Base-by-base conservation (phyloP, 345 rosid genomes). In the Hypericum androsaemum region DNA sequence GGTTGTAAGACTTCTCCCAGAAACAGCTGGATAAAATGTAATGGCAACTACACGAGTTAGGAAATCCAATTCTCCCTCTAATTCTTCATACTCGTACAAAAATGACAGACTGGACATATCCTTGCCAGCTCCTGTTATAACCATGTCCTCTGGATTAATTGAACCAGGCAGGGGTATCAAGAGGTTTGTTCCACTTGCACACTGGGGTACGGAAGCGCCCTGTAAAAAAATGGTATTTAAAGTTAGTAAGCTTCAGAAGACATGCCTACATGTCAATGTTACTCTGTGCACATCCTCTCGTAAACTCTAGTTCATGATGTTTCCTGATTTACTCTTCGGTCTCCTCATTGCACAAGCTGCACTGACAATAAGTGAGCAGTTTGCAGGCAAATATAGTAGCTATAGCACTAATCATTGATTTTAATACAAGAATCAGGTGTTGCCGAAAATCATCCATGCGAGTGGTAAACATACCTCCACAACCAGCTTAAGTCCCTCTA, bases 91-190 rank as follows among this genome's bases (percentile, higher is more conserved):
- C 74, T 85, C 94, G 64, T 88, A 92, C 60, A 90, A 73, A 59
- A 88, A 73, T 46, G 95, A 67, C 61, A 74, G 72, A 52, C 69
- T 71, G 45, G 84, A 74, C 43, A 82, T 65, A 62, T 78, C 80
- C 62, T 85, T 87, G 72, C 96, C 95, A 67, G 95, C 98, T 70
- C 98, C 96, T 9, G 95, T 88, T 57, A 92, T 68, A 66, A 96
- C 98, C 84, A 92, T 74, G 62, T 92, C 96, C 71, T 88, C 94
- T 16, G 88, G 68, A 74, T 71, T 75, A 62, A 74, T 65, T 67
- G 88, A 68, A 69, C 98, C 98, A 16, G 86, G 67, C 59, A 92
- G 74, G 59, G 98, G 84, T 57, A 92, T 80, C 67, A 79, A 56
- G 74, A 88, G 79, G 71, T 81, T 88, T 63, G 98, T 92, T 62